These are phyloP conservation scores for Penicillium sp. DNA, from an alignment of 2,329 filamentous ascomycete genomes.

Conservation along the genomic window DNA sequence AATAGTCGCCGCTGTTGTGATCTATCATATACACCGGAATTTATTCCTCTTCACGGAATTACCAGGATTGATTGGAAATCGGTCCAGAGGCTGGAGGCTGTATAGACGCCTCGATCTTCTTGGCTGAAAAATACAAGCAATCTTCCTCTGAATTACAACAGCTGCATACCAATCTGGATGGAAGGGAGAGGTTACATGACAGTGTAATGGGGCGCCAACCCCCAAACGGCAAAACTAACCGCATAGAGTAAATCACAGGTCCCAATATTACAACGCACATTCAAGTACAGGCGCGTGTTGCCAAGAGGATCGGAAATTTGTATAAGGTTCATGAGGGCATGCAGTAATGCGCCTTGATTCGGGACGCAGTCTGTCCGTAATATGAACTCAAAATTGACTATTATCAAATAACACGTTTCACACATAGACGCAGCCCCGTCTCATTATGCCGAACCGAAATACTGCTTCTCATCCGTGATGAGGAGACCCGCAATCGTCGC, in stretches of 20 bases:
- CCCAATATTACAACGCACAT: too few relatives aligned
- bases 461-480: slow-evolving; percentile 55
- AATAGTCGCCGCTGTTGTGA: background rate
- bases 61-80: background rate
- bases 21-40: background rate
- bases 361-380: background rate
- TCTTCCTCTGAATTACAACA: too few relatives aligned
- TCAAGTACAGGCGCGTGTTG: too few relatives aligned
- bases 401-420: background rate
- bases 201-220: too few relatives aligned
- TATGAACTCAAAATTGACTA: background rate
- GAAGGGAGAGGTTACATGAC: too few relatives aligned
- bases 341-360: background rate
- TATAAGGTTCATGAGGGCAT: background rate
- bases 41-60: background rate
- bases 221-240: too few relatives aligned
- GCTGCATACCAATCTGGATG: too few relatives aligned
- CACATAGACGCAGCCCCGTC: background rate
- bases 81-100: background rate
- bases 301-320: too few relatives aligned
- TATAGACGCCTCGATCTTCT: background rate
- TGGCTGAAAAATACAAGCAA: background rate
- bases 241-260: too few relatives aligned
- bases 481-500: slow-evolving; percentile 78
- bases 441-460: slow-evolving; percentile 10